Evolutionary conservation across 306 rosid genomes (phyloP).

Genomic region (Sophora flavescens): DNA sequence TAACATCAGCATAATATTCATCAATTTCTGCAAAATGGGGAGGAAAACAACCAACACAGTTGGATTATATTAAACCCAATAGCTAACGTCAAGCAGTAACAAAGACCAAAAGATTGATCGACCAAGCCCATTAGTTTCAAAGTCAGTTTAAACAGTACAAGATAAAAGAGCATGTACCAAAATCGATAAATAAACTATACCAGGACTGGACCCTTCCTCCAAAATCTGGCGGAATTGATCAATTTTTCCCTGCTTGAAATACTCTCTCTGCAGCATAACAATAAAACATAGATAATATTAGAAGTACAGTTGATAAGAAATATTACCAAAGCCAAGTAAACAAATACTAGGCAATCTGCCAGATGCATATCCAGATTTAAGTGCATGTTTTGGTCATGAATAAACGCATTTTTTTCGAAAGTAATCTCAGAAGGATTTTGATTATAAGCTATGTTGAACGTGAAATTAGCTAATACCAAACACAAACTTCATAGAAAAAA

Average conservation of each 20-base stretch:
- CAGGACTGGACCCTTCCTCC: conserved; percentile 98
- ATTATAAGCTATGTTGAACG: neutral
- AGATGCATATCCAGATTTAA: neutral
- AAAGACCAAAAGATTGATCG: conserved; percentile 31
- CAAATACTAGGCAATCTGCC: neutral
- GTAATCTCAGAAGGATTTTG: neutral
- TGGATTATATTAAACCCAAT: conserved; percentile 23
- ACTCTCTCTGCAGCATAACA: conserved; percentile 77
- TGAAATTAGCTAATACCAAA: neutral
- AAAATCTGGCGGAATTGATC: conserved; percentile 94
- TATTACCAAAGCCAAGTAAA: conserved; percentile 19
- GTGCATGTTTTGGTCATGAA: neutral
- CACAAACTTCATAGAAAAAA: neutral
- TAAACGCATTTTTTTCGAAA: neutral
- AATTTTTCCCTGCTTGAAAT: conserved; percentile 92
- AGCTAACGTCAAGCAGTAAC: conserved; percentile 10
- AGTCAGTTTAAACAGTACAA: neutral
- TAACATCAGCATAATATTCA: conserved; percentile 95
- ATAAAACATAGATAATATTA: conserved; percentile 9
- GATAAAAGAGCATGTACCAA: neutral
- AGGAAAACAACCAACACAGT: conserved; percentile 19
- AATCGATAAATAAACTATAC: conserved; percentile 54
- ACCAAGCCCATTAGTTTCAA: conserved; percentile 32
- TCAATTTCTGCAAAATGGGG: conserved; percentile 80
- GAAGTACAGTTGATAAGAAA: neutral